phyloP scores from a whole-genome alignment of 106 monocot genomes.

The Dioscorea dumetorum region DNA sequence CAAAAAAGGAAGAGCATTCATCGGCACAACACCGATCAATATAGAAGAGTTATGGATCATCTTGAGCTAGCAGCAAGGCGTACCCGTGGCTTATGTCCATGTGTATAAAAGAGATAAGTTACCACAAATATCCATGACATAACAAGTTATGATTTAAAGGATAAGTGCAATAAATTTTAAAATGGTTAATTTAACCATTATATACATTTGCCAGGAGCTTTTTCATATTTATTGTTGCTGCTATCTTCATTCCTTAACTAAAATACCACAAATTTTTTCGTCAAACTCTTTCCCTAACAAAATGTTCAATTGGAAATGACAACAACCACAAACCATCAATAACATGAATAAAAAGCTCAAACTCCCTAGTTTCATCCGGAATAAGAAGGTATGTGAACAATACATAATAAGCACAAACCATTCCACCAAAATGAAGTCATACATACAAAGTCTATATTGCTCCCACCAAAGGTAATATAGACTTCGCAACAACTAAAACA shows the following conservation, averaged over 20 bases:
- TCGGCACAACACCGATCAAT: not conserved
- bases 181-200: not conserved
- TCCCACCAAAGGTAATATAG: no score
- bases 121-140: not conserved
- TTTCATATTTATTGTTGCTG: slow-evolving; percentile 23
- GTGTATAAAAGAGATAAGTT: not conserved
- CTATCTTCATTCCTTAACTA: slow-evolving; percentile 15
- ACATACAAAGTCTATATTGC: no score
- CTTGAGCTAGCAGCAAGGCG: not conserved
- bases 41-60: not conserved
- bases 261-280: no score
- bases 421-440: no score
- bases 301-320: no score
- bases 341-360: no score
- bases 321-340: no score
- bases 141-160: not conserved
- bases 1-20: not conserved
- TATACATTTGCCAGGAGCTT: slow-evolving; percentile 29
- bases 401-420: no score
- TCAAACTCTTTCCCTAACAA: no score
- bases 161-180: not conserved
- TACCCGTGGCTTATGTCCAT: not conserved
- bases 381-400: no score
- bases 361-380: no score
- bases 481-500: no score